Evolutionary conservation across 306 rosid genomes (phyloP).

Genomic region (Cicer cuneatum): DNA sequence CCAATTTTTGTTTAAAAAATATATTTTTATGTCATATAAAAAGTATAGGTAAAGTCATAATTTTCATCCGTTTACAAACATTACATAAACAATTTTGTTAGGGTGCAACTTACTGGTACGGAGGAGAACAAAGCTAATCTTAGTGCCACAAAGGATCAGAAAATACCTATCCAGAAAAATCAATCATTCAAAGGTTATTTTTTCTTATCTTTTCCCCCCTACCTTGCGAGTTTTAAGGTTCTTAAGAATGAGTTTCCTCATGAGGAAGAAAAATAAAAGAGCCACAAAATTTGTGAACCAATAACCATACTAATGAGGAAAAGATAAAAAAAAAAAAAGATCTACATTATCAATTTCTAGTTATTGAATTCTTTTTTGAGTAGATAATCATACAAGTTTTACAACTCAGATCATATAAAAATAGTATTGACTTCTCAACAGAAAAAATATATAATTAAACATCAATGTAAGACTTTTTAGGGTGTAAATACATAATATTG

Average conservation of each 20-base stretch:
- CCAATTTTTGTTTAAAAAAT: neutral
- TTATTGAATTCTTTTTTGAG: too few species aligned
- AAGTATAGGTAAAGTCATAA: neutral
- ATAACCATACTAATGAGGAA: neutral
- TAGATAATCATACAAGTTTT: too few species aligned
- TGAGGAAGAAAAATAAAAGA: too few species aligned
- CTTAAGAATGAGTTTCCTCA: too few species aligned
- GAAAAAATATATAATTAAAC: too few species aligned
- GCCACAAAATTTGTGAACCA: neutral
- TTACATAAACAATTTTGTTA: slow-evolving; percentile 42
- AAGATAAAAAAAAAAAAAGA: neutral
- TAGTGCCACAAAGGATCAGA: slow-evolving; percentile 48
- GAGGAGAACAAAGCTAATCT: slow-evolving; percentile 43
- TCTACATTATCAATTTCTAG: too few species aligned
- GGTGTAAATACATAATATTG: too few species aligned
- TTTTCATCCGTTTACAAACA: neutral
- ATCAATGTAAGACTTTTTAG: too few species aligned
- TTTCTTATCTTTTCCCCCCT: neutral
- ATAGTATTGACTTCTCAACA: too few species aligned
- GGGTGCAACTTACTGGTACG: slow-evolving; percentile 48
- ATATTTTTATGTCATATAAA: neutral
- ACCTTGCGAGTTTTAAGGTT: neutral
- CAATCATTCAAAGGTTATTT: slow-evolving; percentile 67
- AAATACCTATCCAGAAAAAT: slow-evolving; percentile 51
- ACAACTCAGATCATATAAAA: too few species aligned